Conservation (phyloP, 371 early-diverging fungal species). For the Phascolomyces articulosus region DNA sequence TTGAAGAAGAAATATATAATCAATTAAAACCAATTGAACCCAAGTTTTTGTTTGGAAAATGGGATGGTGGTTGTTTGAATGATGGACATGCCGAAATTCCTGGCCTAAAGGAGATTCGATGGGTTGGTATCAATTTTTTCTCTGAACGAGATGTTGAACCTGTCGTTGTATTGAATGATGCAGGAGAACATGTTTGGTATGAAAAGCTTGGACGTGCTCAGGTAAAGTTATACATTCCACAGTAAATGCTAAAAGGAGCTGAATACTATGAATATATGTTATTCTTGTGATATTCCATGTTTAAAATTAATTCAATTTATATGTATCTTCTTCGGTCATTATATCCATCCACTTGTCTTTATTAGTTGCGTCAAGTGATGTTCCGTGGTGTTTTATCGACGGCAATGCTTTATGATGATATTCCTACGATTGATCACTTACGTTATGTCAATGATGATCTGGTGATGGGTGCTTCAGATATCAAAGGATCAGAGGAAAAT, state of each 20-base stretch:
- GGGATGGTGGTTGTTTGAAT: constrained; percentile 9
- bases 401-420: constrained; percentile 12
- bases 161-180: constrained; percentile 9
- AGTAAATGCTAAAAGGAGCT: too few relatives aligned
- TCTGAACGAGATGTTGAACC: constrained; percentile 5
- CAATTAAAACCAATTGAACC: constrained; percentile 12
- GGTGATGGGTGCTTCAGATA: constrained; percentile 13
- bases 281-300: neutral
- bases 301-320: neutral
- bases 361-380: constrained; percentile 11
- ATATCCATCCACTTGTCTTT: neutral
- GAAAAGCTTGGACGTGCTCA: constrained; percentile 7
- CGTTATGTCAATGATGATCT: constrained; percentile 6
- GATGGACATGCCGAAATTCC: constrained; percentile 2
- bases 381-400: constrained; percentile 15
- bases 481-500: neutral
- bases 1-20: constrained; percentile 4
- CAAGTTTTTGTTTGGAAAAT: constrained; percentile 8
- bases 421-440: constrained; percentile 11
- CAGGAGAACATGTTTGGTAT: constrained; percentile 4
- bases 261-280: neutral
- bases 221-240: too few relatives aligned
- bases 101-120: neutral
- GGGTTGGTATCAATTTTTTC: constrained; percentile 14
- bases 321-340: too few relatives aligned